A percentile compares a stretch with the other conserved stretches of the same genome.
Conservation (phyloP, 169 alveolate species). For the Plasmodium gaboni region DNA sequence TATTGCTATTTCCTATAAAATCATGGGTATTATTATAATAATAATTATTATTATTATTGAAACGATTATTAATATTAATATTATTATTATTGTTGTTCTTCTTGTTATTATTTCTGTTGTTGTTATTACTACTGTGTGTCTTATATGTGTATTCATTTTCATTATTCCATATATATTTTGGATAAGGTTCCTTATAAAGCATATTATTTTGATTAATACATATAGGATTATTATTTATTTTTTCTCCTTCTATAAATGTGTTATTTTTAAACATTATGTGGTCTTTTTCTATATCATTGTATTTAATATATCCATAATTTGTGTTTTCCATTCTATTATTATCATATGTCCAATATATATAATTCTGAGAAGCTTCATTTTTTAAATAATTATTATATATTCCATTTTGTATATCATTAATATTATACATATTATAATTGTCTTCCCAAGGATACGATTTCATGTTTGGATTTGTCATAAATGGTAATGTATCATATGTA, state of each 20-base stretch:
- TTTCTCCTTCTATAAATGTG: neutral
- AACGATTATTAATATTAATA: too few relatives aligned
- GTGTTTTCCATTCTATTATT: neutral
- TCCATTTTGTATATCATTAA: neutral
- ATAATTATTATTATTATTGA: too few relatives aligned
- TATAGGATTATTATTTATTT: neutral
- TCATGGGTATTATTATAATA: too few relatives aligned
- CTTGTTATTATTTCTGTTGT: too few relatives aligned
- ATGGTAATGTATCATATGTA: too few relatives aligned
- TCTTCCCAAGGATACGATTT: neutral
- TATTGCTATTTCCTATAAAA: too few relatives aligned
- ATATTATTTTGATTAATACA: neutral
- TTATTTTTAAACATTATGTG: neutral
- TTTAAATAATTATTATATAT: constrained; percentile 2
- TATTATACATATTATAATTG: neutral
- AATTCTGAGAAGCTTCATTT: neutral
- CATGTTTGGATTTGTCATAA: too few relatives aligned
- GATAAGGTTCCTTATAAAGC: constrained; percentile 19
- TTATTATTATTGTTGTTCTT: too few relatives aligned
- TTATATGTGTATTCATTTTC: neutral
- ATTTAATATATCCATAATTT: constrained; percentile 1
- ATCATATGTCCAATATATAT: constrained; percentile 1
- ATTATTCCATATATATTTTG: neutral
- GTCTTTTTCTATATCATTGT: constrained; percentile 9
- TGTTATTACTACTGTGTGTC: too few relatives aligned